Conservation (phyloP, 2,329 filamentous ascomycete species). For the Metarhizium anisopliae region DNA sequence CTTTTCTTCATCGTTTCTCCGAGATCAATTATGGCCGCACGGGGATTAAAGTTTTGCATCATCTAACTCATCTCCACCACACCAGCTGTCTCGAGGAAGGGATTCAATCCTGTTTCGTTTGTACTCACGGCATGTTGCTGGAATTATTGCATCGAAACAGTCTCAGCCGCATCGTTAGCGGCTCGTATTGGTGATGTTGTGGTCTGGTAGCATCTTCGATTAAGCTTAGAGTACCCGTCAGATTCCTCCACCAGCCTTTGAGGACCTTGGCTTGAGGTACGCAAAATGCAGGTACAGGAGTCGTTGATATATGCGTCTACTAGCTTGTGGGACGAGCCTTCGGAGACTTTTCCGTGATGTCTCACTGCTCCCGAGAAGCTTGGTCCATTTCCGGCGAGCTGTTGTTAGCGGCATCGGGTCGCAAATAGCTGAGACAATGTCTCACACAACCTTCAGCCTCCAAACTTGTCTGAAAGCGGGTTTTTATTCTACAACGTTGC, state of each 20-base stretch:
- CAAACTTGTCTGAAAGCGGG: constrained; percentile 3
- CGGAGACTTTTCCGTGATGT: background rate
- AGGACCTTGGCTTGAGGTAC: background rate
- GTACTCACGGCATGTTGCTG: background rate
- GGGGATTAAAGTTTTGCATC: background rate
- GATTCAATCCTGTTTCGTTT: background rate
- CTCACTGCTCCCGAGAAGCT: background rate
- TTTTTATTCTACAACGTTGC: background rate
- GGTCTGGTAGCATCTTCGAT: background rate
- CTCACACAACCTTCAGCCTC: background rate
- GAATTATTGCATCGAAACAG: background rate
- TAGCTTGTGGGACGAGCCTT: background rate
- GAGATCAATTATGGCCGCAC: background rate
- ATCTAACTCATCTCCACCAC: background rate
- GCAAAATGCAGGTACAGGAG: background rate
- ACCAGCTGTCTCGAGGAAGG: background rate
- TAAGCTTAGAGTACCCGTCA: background rate
- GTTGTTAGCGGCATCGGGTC: background rate
- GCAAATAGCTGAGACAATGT: background rate
- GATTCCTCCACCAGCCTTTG: background rate
- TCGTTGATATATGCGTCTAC: background rate
- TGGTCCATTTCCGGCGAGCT: background rate
- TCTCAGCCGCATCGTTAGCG: background rate
- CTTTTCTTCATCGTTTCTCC: background rate
- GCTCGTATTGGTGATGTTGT: background rate